Evolutionary conservation across 2,329 filamentous ascomycete species (phyloP), one percentile per base, ranked within the genome.

Genomic region (Alternaria burnsii): DNA sequence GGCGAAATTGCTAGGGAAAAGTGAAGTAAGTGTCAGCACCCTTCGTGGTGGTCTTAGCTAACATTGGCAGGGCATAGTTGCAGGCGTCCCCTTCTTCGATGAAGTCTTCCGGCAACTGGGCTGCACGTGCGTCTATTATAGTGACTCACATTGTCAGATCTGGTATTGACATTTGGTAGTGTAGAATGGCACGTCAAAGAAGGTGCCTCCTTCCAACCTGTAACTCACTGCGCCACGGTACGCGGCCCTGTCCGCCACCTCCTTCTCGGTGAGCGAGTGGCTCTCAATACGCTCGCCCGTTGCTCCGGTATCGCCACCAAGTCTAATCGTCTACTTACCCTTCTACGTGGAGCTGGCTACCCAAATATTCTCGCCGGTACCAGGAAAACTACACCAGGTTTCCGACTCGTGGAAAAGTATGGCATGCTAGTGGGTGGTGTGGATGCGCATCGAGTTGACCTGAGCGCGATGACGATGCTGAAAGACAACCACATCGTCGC

Each of bases 401-500:
- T 98, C 82, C 86, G 95, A 11, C 82, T 98, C 5, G 94, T 98
- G 10, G 95, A 99, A 81, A 99, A 99, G 82, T 99, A 99, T 79
- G 95, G 93, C 69, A 97, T 99, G 90, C 83, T 97, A 22, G 90
- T 97, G 16, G 95, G 94, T 58, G 95, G 95, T 11, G 94, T 93
- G 16, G 95, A 99, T 80, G 88, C 90, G 3, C 95, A 99, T 79
- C 85, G 95, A 32, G 92, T 97, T 81, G 95, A 99, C 78, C 84
- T 99, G 3, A 82, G 78, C 77, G 87, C 90, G 66, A 98, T 99
- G 95, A 94, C 94, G 58, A 99, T 99, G 95, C 85, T 99, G 67
- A 99, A 99, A 83, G 95, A 99, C 81, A 99, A 99, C 80, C 95
- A 99, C 80, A 90, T 99, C 58, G 97, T 94, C 91, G 93, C 92